Evolutionary conservation across 2,329 filamentous ascomycete species (phyloP).

Genomic region (Triangularia setosa): DNA sequence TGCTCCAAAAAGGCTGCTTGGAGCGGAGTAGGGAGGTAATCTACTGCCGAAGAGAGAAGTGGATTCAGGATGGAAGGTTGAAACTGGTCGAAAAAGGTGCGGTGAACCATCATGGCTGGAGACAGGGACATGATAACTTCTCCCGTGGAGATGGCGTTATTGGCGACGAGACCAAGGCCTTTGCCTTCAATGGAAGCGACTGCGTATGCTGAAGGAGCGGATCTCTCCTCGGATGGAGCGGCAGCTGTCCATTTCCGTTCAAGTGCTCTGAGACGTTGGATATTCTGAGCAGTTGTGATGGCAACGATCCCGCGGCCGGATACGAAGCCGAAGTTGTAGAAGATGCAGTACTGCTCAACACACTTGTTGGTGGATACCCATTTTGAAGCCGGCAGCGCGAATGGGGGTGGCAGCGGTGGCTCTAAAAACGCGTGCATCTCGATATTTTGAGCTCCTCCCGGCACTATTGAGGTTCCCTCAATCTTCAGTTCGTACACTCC

Average conservation of each 20-base stretch:
- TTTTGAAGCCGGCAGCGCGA: neutral
- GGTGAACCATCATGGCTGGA: constrained; percentile 23
- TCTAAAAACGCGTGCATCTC: neutral
- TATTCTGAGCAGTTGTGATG: constrained; percentile 17
- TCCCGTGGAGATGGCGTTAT: constrained; percentile 16
- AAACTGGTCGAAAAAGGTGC: constrained; percentile 13
- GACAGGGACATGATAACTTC: constrained; percentile 15
- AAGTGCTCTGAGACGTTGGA: constrained; percentile 17
- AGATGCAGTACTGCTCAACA: constrained; percentile 21
- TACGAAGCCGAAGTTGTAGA: constrained; percentile 19
- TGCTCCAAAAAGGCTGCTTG: constrained; percentile 13
- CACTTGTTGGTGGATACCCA: constrained; percentile 12
- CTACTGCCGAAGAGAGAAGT: constrained; percentile 19
- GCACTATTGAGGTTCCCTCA: too few relatives aligned
- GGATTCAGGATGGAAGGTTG: neutral
- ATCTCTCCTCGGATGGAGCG: neutral
- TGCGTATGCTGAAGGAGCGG: neutral
- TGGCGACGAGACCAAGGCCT: constrained; percentile 22
- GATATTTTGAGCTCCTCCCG: too few relatives aligned
- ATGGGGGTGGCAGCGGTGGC: neutral
- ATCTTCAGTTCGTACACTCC: neutral
- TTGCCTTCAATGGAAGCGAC: constrained; percentile 7
- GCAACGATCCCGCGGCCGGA: constrained; percentile 21
- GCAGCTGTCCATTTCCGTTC: neutral
- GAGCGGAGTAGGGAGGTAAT: constrained; percentile 17